Conservation (phyloP, 1,139 yeast genomes). For the Yamadazyma membranifaciens region DNA sequence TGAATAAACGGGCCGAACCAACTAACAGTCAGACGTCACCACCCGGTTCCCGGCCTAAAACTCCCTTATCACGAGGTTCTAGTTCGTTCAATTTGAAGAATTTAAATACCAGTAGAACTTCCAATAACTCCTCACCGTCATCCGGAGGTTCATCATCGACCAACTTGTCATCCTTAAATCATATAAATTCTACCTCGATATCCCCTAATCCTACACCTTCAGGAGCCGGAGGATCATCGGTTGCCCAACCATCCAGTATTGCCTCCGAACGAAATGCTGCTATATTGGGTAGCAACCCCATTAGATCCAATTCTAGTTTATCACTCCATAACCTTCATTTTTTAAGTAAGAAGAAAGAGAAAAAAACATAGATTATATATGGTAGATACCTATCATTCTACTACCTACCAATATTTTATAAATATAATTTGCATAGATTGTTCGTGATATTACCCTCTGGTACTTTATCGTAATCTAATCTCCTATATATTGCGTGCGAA, state of each 20-base stretch:
- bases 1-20: conserved; percentile 21
- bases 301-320: conserved; percentile 24
- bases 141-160: conserved; percentile 27
- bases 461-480: background rate
- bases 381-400: too few relatives aligned
- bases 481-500: background rate
- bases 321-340: conserved; percentile 30
- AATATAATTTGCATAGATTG: too few relatives aligned
- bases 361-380: conserved; percentile 3
- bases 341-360: conserved; percentile 25
- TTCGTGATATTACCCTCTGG: too few relatives aligned
- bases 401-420: too few relatives aligned
- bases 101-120: conserved; percentile 21
- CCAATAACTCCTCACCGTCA: conserved; percentile 33
- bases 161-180: conserved; percentile 17
- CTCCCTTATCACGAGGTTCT: conserved; percentile 21
- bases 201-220: background rate
- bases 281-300: conserved; percentile 18
- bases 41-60: conserved; percentile 7
- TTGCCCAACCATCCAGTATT: conserved; percentile 27
- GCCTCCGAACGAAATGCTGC: conserved; percentile 33
- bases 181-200: background rate
- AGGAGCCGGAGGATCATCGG: conserved; percentile 5
- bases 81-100: conserved; percentile 19
- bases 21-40: conserved; percentile 1